Conservation (phyloP, 75 land plant species). For the Picea glauca region DNA sequence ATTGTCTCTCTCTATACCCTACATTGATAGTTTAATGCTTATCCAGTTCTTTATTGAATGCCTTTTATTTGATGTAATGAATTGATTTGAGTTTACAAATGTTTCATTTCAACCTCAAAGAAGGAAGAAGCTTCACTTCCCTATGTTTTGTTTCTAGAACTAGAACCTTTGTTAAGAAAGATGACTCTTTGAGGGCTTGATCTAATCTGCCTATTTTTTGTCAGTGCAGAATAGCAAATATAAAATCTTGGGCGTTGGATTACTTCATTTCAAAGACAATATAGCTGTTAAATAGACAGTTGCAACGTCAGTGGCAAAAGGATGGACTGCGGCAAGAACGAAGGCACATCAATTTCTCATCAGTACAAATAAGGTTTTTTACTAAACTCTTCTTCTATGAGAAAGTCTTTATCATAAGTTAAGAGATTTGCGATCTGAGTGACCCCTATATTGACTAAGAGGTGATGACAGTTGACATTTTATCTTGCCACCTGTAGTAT, state of each 20-base stretch:
- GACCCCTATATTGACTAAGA: background rate
- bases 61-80: no score
- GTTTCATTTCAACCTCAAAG: no score
- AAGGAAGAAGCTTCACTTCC: no score
- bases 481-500: background rate
- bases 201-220: background rate
- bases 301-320: background rate
- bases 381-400: background rate
- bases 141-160: no score
- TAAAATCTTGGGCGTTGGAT: background rate
- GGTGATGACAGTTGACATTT: background rate
- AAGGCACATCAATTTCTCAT: background rate
- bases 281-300: background rate
- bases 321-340: background rate
- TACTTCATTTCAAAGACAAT: background rate
- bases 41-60: no score
- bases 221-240: slow-evolving; percentile 2
- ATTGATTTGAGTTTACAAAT: no score
- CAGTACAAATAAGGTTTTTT: background rate
- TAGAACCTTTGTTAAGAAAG: no score
- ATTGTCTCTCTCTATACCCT: no score
- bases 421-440: background rate
- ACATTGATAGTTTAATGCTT: no score
- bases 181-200: background rate
- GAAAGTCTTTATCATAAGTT: background rate